Conservation (phyloP, 2,329 filamentous ascomycete genomes). For the Ramichloridium luteum region DNA sequence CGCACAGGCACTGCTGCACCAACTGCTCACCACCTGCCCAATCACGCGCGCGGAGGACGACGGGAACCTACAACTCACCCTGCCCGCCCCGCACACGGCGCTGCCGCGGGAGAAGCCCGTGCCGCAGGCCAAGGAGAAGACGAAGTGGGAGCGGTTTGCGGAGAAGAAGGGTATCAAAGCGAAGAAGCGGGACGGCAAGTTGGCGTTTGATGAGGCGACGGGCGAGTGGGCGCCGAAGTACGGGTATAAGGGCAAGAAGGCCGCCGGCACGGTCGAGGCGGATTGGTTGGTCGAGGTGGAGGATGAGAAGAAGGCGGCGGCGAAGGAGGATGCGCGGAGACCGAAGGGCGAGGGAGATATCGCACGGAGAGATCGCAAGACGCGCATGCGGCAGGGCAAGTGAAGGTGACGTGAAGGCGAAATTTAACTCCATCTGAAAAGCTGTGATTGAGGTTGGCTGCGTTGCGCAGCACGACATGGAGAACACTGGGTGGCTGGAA, state of each 20-base stretch:
- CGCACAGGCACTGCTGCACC: constrained; percentile 84
- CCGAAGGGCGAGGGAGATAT: too few relatives aligned
- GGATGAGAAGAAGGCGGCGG: constrained; percentile 44
- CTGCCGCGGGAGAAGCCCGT: constrained; percentile 88
- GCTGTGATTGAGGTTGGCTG: not conserved
- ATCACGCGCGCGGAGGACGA: constrained; percentile 56
- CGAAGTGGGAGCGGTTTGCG: constrained; percentile 93
- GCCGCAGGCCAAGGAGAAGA: constrained; percentile 66
- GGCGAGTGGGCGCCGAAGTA: constrained; percentile 89
- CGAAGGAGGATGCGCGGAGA: constrained; percentile 45
- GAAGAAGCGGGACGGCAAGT: constrained; percentile 70
- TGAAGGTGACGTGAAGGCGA: constrained; percentile 5
- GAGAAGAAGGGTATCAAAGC: constrained; percentile 92
- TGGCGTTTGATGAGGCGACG: constrained; percentile 70
- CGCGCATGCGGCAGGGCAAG: too few relatives aligned
- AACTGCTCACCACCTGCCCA: constrained; percentile 79
- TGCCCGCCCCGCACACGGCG: constrained; percentile 56
- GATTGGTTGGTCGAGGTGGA: constrained; percentile 87
- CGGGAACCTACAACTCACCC: constrained; percentile 55
- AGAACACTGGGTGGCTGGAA: constrained; percentile 1
- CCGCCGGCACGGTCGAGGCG: constrained; percentile 57
- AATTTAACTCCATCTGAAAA: constrained; percentile 2
- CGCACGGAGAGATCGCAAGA: too few relatives aligned
- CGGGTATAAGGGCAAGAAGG: constrained; percentile 87
- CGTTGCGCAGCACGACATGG: not conserved